Evolutionary conservation across 2,329 filamentous ascomycete genomes (phyloP), one percentile per base, ranked within the genome.

Genomic region (Venturia aucupariae): DNA sequence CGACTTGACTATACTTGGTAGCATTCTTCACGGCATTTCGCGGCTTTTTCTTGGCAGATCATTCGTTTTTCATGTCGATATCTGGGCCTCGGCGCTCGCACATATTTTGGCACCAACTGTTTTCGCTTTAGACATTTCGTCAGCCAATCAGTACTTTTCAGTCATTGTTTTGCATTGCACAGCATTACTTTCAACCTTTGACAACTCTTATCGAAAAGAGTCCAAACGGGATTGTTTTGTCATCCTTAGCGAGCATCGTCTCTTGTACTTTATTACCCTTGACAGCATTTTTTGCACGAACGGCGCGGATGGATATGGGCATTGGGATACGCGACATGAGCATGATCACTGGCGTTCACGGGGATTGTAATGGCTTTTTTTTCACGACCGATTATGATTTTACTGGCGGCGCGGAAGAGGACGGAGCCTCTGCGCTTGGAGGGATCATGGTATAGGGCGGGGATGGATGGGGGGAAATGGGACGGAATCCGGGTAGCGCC

Each of bases 341-440:
- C 51, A 57, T 35, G 51, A 30, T n/a, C 27, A 57, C 27, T 35
- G 51, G 51, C 27, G 51, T 57, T 35, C 15, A 35, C 51, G 51
- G 51, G 27, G 51, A 22, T 57, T 38, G 30, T 35, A n/a, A 27
- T 32, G 46, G 27, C 27, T 38, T 57, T 57, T n/a, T n/a, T 54
- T 57, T n/a, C 27, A 57, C 51, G 51, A 57, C 51, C 27, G 51
- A 57, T 57, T 57, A 57, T 57, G 51, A 57, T 57, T 30, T 35
- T 35, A 35, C 51, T 19, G 51, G 51, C 17, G 51, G 51, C 27
- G 27, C 27, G 51, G 51, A 57, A n/a, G 51, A 35, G 15, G 51
- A 35, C 51, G 51, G 30, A 32, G 30, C 51, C 15, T 35, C 27
- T 57, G 48, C 30, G 30, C 19, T 2, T 19, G 51, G 51, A 35